Evolutionary conservation across 1,139 yeast genomes (phyloP), one percentile per base, ranked within the genome.

Genomic region (Debaryomyces subglobosus): DNA sequence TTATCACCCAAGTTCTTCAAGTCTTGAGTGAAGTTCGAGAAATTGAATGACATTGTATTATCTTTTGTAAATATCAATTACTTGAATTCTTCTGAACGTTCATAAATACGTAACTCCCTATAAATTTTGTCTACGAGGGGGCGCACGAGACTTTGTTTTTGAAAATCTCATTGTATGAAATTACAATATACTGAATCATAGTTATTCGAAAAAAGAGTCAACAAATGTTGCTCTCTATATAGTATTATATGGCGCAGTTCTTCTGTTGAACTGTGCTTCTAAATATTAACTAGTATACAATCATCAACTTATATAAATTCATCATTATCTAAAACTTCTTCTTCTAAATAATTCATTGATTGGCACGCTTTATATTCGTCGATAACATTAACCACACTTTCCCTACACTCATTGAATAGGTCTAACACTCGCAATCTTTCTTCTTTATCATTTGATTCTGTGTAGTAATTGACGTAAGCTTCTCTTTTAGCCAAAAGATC

Each of bases 401-500:
- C 96, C 50, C 91, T 74, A 44, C 96, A 84, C 49, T 89, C 96
- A 47, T 78, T 81, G 61, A 94, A 94, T 67, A 89, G 89, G 23
- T 82, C 90, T 59, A 87, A 72, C 4, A 88, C 88, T 27, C 71
- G 57, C 20, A 57, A 58, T 45, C 74, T 55, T 49, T 74, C 79
- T 12, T 66, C 71, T 8, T 59, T 51, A 60, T 84, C 84, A 43
- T 79, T 79, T 36, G 74, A 65, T 40, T 75, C 84, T 27, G 81
- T 74, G 67, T 90, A 94, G 48, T 86, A 87, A 53, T 89, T 94
- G 52, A 94, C 71, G 62, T 92, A 94, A 0, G 99, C 99, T 48
- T 84, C 85, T 51, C 96, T 77, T 49, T 83, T 82, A 56, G 89
- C 89, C 44, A 94, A 77, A 46, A 84, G 78, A 58, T 94, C 97